These are phyloP conservation scores for Aureobasidium namibiae DNA, from an alignment of 2,329 filamentous ascomycete genomes.

Conservation along the genomic window DNA sequence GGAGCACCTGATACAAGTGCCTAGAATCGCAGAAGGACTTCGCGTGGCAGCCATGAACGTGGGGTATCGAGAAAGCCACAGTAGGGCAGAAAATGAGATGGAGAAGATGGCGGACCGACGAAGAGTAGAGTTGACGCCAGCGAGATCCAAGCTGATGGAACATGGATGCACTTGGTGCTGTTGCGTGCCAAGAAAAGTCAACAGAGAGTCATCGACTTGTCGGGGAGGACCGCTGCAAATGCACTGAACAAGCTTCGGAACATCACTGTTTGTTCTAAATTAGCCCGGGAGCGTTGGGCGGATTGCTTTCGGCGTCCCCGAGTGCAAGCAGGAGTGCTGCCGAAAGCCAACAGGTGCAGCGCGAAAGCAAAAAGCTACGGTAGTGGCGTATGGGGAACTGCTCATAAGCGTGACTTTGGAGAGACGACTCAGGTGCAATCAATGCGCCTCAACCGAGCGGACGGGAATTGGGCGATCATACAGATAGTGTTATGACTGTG, in stretches of 20 bases:
- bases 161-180: neutral
- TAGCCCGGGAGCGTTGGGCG: neutral
- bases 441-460: neutral
- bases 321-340: neutral
- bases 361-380: neutral
- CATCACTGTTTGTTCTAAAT: conserved; percentile 3
- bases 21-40: neutral
- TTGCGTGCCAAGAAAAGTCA: neutral
- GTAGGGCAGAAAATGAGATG: neutral
- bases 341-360: neutral
- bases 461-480: conserved; percentile 3
- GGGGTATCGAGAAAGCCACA: conserved; percentile 3
- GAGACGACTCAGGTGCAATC: neutral
- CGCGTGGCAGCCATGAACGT: conserved; percentile 12
- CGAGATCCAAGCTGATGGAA: neutral
- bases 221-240: neutral
- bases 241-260: conserved; percentile 4
- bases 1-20: neutral
- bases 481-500: neutral
- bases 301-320: conserved; percentile 9
- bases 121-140: conserved; percentile 4
- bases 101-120: neutral
- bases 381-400: conserved; percentile 3
- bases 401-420: conserved; percentile 4
- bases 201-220: no score